These are phyloP conservation scores for Termitomyces sp. DNA, from an alignment of 768 basidiomycete genomes.

Conservation along the genomic window DNA sequence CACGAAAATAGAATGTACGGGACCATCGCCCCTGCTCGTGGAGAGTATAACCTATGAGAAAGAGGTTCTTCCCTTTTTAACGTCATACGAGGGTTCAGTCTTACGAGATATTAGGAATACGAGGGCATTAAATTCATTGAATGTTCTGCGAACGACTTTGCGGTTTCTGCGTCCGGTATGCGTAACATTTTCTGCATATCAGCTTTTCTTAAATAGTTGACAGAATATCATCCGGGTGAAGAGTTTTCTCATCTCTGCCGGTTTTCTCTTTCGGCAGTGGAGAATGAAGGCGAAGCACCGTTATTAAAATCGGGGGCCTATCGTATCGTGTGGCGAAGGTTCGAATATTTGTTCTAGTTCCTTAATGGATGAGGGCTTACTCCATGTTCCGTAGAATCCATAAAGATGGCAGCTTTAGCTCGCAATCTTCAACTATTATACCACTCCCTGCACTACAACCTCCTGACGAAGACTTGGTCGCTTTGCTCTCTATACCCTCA, in stretches of 20 bases:
- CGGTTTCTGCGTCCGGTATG: constrained; percentile 44
- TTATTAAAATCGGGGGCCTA: constrained; percentile 55
- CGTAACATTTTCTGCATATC: background rate
- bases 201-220: background rate
- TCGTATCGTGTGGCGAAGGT: constrained; percentile 65
- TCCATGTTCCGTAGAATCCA: constrained; percentile 33
- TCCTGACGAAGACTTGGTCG: constrained; percentile 59
- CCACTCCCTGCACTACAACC: constrained; percentile 58
- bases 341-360: constrained; percentile 4
- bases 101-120: constrained; percentile 31
- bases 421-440: constrained; percentile 43
- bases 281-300: constrained; percentile 28
- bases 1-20: constrained; percentile 45
- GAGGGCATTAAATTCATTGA: constrained; percentile 42
- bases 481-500: constrained; percentile 59
- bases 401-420: constrained; percentile 37
- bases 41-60: constrained; percentile 41
- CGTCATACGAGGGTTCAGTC: background rate
- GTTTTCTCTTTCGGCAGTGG: constrained; percentile 39
- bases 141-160: constrained; percentile 47
- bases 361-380: background rate
- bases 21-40: constrained; percentile 53
- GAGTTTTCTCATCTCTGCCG: constrained; percentile 54
- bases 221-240: constrained; percentile 66
- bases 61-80: constrained; percentile 29